Base-by-base conservation (phyloP, 768 basidiomycete species). In the Lyophyllum semitale region DNA sequence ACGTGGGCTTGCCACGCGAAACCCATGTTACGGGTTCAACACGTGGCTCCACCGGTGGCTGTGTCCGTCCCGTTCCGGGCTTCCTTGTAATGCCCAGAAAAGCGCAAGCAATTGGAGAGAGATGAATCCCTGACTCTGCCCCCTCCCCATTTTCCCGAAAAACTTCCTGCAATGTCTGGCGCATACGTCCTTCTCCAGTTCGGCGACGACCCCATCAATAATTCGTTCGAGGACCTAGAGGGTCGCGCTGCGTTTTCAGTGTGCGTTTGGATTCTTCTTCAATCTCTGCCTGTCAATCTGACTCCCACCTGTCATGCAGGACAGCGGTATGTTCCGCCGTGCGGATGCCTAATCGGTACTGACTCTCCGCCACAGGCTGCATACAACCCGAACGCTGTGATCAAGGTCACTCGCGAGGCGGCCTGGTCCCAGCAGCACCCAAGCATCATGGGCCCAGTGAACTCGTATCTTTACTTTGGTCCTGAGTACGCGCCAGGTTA, bases 391-490 rank as follows among this genome's bases (percentile, higher is more conserved):
- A 89, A 88, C 68, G 70, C 79, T 25, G 77, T 91, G 56, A 76
- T 89, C 56, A 79, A 84, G 58, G 71, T 91, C 51, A 77, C 79
- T 37, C 83, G 90, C 17, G 87, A 91, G 63, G 68, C 76, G 0
- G 75, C 73, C 20, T 91, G 90, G 89, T 75, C 82, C 22, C 78
- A 84, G 61, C 84, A 83, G 52, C 84, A 89, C 64, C 81, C 83
- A 22, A 78, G 74, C 44, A 84, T 91, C 59, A 86, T 90, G 84
- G 90, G 90, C n/a, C 90, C 90, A n/a, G 82, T 78, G 55, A 87
- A 82, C 37, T 84, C 90, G 5, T 89, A 79, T 66, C 81, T 91
- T 57, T 91, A 89, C 64, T 84, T 92, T 55, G 90, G 90, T 1
- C 88, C 90, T 5, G 74, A 75, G 38, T 79, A 75, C 51, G 61